Conservation (phyloP, 208 protist genomes). For the Tritrichomonas foetus region DNA sequence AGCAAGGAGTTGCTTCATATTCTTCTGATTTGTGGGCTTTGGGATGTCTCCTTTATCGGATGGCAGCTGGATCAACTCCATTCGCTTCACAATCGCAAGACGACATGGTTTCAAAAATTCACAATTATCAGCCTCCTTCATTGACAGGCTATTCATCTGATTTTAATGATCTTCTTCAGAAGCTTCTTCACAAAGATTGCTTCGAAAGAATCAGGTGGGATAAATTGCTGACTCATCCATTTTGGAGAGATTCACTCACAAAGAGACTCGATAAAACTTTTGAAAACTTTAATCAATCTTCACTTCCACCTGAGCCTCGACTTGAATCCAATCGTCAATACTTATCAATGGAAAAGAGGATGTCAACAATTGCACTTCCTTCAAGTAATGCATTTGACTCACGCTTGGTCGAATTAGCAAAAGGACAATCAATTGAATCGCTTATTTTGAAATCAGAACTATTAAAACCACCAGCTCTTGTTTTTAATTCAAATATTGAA, state of each 20-base stretch:
- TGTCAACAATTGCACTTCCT: background rate
- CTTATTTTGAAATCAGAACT: background rate
- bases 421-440: background rate
- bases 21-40: background rate
- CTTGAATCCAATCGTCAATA: background rate
- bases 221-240: background rate
- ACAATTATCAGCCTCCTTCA: background rate
- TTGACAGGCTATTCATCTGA: constrained; percentile 7
- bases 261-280: background rate
- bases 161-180: background rate
- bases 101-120: background rate
- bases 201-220: background rate
- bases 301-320: background rate
- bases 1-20: constrained; percentile 1
- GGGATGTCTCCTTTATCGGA: background rate
- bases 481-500: background rate
- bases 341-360: background rate
- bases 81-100: background rate
- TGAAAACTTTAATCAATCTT: background rate
- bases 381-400: no score
- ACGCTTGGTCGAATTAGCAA: background rate
- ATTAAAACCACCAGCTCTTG: background rate
- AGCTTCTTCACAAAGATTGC: background rate
- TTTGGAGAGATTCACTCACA: background rate
- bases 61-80: background rate